Percentiles rank a stretch among this genome's conserved stretches.
phyloP scores from a whole-genome alignment of 768 basidiomycete genomes.

The Tylopilus felleus region DNA sequence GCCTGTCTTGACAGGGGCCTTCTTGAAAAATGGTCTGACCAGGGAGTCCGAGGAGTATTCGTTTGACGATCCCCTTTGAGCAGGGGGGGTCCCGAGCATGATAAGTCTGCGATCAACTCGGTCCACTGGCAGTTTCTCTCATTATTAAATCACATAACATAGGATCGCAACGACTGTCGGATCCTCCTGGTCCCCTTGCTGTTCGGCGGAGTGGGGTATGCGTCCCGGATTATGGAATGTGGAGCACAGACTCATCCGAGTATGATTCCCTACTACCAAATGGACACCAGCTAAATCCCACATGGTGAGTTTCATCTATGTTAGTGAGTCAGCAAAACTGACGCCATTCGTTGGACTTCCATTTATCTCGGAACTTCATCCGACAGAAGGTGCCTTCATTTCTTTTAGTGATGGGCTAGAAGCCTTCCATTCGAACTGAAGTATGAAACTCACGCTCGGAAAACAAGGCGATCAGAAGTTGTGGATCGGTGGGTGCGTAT shows the following conservation, averaged over 20 bases:
- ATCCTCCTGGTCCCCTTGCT: background rate
- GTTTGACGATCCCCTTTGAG: no score
- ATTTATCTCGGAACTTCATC: background rate
- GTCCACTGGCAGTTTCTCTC: no score
- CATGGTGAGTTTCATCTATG: background rate
- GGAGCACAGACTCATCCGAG: no score
- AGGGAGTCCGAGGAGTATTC: background rate
- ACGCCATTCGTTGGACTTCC: background rate
- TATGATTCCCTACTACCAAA: background rate
- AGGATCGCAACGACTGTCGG: background rate
- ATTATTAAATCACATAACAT: no score
- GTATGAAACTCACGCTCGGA: background rate
- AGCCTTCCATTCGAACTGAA: background rate
- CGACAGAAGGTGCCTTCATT: background rate
- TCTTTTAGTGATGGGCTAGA: background rate
- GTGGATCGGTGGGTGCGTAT: background rate
- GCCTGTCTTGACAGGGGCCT: background rate
- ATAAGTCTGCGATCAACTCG: background rate
- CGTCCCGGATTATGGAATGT: background rate
- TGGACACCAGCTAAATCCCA: background rate
- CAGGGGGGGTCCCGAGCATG: background rate
- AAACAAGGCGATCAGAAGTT: no score
- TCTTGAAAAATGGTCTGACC: background rate
- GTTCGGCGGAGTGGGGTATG: background rate
- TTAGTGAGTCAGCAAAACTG: background rate